A percentile compares a stretch with the other conserved stretches of the same genome.
Conservation (phyloP, 495 filamentous ascomycete genomes). For the Penicillium goetzii region DNA sequence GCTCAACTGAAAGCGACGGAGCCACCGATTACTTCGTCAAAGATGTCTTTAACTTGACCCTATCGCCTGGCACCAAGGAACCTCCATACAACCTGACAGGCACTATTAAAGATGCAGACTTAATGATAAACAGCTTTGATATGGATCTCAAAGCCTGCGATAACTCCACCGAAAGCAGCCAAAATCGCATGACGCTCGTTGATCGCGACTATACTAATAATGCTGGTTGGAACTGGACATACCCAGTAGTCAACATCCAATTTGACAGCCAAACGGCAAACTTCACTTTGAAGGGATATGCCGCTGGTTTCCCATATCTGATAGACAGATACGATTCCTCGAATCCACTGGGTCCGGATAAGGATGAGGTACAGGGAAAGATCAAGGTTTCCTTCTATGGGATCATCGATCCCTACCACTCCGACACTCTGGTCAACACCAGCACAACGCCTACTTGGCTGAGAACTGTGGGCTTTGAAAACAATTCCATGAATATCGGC, state of each 20-base stretch:
- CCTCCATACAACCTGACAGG: slow-evolving; percentile 13
- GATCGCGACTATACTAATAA: neutral
- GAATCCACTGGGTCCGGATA: neutral
- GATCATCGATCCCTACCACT: slow-evolving; percentile 23
- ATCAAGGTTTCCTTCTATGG: slow-evolving; percentile 18
- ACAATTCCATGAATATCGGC: slow-evolving; percentile 25
- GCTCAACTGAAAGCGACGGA: slow-evolving; percentile 7
- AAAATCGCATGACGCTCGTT: slow-evolving; percentile 2
- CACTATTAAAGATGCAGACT: neutral
- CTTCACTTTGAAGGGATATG: slow-evolving; percentile 20
- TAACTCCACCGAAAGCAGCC: slow-evolving; percentile 4
- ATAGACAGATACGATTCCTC: neutral
- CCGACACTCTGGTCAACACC: slow-evolving; percentile 17
- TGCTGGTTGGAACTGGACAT: slow-evolving; percentile 15
- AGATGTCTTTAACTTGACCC: slow-evolving; percentile 17
- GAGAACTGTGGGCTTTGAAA: slow-evolving; percentile 19
- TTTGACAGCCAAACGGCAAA: slow-evolving; percentile 23
- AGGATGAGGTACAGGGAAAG: slow-evolving; percentile 18
- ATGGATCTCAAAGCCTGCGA: slow-evolving; percentile 14
- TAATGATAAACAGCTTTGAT: neutral
- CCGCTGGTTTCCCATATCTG: neutral
- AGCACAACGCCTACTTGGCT: slow-evolving; percentile 19
- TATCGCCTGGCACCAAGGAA: neutral
- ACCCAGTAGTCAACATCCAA: slow-evolving; percentile 8
- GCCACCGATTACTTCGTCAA: neutral